phyloP scores from a whole-genome alignment of 148 eudicot genomes.

The Agrostemma githago region DNA sequence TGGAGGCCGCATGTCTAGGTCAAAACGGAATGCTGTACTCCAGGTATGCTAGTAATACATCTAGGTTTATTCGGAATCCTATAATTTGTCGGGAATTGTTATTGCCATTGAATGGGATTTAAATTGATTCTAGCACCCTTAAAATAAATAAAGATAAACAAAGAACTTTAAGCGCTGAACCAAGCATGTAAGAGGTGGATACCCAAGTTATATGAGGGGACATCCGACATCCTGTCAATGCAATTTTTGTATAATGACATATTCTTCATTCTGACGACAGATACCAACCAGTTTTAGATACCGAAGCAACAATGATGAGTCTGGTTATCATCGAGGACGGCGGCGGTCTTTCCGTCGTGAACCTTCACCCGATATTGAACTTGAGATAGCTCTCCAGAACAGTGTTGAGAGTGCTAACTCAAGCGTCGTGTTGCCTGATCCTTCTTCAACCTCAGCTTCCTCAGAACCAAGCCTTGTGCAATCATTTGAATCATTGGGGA shows the following conservation, averaged over 20 bases:
- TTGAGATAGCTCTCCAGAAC: slow-evolving; percentile 60
- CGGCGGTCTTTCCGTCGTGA: slow-evolving; percentile 64
- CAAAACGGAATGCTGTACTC: slow-evolving; percentile 83
- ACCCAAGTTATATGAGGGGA: neutral
- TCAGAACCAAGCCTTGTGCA: slow-evolving; percentile 38
- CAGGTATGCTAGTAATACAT: slow-evolving; percentile 41
- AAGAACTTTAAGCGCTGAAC: neutral
- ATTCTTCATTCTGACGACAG: slow-evolving; percentile 31
- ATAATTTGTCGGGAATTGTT: neutral
- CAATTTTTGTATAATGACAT: neutral
- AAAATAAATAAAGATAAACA: neutral
- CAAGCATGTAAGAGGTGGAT: slow-evolving; percentile 1
- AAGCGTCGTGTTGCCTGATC: slow-evolving; percentile 29
- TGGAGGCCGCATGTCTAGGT: slow-evolving; percentile 97
- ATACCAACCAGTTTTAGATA: slow-evolving; percentile 89
- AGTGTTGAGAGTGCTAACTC: slow-evolving; percentile 48
- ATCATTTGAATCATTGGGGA: slow-evolving; percentile 56
- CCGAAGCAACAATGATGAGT: slow-evolving; percentile 61
- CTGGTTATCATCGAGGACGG: slow-evolving; percentile 76
- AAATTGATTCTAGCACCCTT: neutral
- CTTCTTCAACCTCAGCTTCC: slow-evolving; percentile 35
- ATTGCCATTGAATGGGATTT: neutral
- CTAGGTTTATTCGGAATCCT: neutral
- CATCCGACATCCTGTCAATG: neutral
- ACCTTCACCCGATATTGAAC: slow-evolving; percentile 50